These are phyloP conservation scores for Rhynchospora breviuscula DNA, from an alignment of 176 grass and related monocot species.

Conservation along the genomic window DNA sequence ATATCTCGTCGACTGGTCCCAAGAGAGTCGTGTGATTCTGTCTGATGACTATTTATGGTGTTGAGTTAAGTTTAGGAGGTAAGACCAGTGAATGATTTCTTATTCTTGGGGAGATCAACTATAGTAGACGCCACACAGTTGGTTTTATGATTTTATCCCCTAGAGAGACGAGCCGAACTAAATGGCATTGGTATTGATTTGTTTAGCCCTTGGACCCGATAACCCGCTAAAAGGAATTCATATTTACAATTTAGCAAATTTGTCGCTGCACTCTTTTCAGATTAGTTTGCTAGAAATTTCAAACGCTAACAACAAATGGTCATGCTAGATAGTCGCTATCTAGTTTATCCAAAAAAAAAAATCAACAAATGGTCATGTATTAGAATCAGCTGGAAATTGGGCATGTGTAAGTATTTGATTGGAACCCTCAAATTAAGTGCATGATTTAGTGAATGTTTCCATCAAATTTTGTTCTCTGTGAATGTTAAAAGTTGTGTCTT, in stretches of 20 bases:
- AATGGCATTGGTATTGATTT: neutral
- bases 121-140: slow-evolving; percentile 16
- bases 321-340: no score
- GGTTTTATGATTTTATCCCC: slow-evolving; percentile 17
- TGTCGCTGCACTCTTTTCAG: no score
- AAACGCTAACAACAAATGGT: no score
- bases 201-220: neutral
- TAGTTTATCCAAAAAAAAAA: no score
- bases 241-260: neutral
- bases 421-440: no score
- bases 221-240: neutral
- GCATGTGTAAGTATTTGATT: no score
- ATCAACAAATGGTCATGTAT: no score
- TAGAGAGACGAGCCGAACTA: neutral
- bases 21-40: neutral
- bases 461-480: no score
- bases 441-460: no score
- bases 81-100: neutral
- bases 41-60: neutral
- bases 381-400: no score
- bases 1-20: neutral
- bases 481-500: no score
- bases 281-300: no score
- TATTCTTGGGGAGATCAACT: neutral
- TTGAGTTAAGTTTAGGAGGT: neutral